phyloP scores from a whole-genome alignment of 257 asterid genomes.

The Fraxinus cuspidata region DNA sequence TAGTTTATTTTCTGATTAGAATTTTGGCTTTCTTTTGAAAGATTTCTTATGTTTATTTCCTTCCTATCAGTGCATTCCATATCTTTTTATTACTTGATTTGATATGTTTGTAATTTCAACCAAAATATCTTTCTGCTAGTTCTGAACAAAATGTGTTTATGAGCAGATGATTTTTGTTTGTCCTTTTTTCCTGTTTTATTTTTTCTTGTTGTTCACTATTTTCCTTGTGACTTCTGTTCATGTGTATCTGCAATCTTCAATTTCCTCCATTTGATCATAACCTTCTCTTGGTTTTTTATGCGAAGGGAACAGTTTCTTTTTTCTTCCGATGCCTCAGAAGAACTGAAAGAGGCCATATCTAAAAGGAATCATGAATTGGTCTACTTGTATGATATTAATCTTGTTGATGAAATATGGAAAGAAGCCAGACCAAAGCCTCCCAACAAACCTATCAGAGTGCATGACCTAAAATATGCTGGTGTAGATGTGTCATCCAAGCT shows the following conservation, averaged over 20 bases:
- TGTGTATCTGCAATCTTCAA: constrained; percentile 21
- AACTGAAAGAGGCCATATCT: constrained; percentile 78
- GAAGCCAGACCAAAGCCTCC: constrained; percentile 82
- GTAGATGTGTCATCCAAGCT: constrained; percentile 79
- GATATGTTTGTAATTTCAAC: background rate
- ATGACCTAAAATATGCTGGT: constrained; percentile 86
- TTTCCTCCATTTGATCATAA: constrained; percentile 50
- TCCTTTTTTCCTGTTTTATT: background rate
- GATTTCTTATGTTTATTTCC: background rate
- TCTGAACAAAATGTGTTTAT: background rate
- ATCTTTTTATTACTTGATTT: background rate
- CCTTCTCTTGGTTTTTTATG: constrained; percentile 46
- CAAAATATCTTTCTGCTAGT: constrained; percentile 3
- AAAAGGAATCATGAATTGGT: constrained; percentile 77
- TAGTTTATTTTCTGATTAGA: background rate
- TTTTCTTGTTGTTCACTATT: background rate
- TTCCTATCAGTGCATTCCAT: background rate
- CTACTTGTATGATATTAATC: constrained; percentile 74
- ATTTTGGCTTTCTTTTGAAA: background rate
- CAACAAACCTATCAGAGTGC: constrained; percentile 65
- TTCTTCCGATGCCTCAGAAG: constrained; percentile 93
- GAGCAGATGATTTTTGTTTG: background rate
- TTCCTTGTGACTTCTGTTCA: constrained; percentile 2
- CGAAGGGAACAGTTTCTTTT: constrained; percentile 97
- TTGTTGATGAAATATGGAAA: constrained; percentile 94